phyloP scores from a whole-genome alignment of 73 alveolate genomes.

The Tetrahymena thermophila region DNA sequence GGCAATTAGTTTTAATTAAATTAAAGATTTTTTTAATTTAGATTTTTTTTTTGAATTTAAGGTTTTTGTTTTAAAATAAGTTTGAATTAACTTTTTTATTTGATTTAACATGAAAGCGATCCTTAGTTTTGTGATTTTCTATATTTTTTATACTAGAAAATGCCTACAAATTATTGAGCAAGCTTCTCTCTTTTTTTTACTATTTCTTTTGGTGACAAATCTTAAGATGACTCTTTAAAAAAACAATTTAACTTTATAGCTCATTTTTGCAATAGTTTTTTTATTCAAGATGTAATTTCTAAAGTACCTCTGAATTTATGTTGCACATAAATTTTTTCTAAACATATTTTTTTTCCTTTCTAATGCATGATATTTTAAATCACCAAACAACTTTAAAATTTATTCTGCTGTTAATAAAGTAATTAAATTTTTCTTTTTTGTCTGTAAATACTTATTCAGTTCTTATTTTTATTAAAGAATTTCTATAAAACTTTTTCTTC shows the following conservation, averaged over 20 bases:
- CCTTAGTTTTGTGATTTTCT: not conserved
- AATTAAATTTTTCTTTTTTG: not conserved
- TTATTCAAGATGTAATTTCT: not conserved
- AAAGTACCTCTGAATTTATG: not conserved
- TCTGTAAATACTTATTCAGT: not conserved
- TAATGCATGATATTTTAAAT: not conserved
- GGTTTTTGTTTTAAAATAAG: not conserved
- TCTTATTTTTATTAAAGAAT: not conserved
- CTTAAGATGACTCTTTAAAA: not conserved
- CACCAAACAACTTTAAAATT: not conserved
- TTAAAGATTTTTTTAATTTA: too few species aligned
- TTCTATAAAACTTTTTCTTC: not conserved
- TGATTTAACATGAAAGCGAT: not conserved
- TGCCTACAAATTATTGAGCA: not conserved
- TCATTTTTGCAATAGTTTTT: not conserved
- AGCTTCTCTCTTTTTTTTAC: not conserved
- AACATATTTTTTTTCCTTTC: not conserved
- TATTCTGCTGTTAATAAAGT: not conserved
- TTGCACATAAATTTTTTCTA: not conserved
- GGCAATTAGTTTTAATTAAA: too few species aligned
- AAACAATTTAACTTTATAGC: not conserved
- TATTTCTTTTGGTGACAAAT: not conserved
- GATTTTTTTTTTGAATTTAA: not conserved
- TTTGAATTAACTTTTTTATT: not conserved
- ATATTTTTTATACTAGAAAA: not conserved